Percentiles rank a stretch among this genome's conserved stretches.
Conservation (phyloP, 106 monocot genomes). For the Amphibolis antarctica region DNA sequence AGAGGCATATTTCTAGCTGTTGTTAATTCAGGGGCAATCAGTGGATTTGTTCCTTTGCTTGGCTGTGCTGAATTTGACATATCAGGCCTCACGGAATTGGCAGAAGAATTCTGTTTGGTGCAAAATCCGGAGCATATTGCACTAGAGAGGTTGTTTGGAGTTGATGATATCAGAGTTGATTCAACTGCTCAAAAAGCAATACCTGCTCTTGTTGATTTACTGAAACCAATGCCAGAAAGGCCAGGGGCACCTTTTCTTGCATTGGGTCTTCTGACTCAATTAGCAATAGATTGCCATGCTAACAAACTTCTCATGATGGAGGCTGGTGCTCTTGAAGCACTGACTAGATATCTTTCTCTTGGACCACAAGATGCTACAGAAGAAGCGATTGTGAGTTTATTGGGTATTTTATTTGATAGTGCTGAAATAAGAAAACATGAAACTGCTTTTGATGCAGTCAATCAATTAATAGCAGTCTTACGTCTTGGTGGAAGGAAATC, state of each 20-base stretch:
- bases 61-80: conserved; percentile 94
- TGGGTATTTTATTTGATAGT: conserved; percentile 85
- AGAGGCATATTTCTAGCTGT: conserved; percentile 74
- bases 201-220: conserved; percentile 87
- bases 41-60: conserved; percentile 79
- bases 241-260: conserved; percentile 94
- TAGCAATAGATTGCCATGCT: conserved; percentile 61
- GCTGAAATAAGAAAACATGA: conserved; percentile 80
- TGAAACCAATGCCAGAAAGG: conserved; percentile 94
- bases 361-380: conserved; percentile 91
- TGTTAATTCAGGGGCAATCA: conserved; percentile 79
- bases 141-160: conserved; percentile 72
- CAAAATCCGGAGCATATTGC: conserved; percentile 70
- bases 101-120: conserved; percentile 65
- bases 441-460: conserved; percentile 64
- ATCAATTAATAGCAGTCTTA: conserved; percentile 87
- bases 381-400: conserved; percentile 74
- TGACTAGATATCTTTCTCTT: conserved; percentile 93
- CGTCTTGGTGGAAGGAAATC: conserved; percentile 91
- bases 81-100: conserved; percentile 59
- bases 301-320: conserved; percentile 88
- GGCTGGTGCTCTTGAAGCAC: conserved; percentile 76
- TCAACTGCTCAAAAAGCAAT: conserved; percentile 76
- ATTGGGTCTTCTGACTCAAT: conserved; percentile 65
- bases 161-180: conserved; percentile 82